phyloP scores from a whole-genome alignment of 352 stramenopile genomes.

The Pythium myriotylum region DNA sequence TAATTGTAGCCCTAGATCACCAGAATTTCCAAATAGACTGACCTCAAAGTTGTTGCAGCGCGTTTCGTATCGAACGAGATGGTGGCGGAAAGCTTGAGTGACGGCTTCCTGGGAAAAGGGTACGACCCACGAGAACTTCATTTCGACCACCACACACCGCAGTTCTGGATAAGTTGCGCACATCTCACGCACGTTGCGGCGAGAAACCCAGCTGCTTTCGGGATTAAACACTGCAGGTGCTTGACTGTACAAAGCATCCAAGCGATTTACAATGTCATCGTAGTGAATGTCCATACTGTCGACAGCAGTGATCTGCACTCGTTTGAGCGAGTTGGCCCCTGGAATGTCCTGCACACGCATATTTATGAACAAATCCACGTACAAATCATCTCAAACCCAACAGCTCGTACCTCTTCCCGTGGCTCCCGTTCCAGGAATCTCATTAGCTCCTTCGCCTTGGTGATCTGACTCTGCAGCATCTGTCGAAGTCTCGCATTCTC shows the following conservation, averaged over 20 bases:
- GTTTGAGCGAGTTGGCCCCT: neutral
- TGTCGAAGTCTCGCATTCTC: conserved; percentile 54
- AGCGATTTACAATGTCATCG: neutral
- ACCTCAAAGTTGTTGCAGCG: conserved; percentile 7
- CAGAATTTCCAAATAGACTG: neutral
- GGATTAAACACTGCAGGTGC: neutral
- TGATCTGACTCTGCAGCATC: conserved; percentile 55
- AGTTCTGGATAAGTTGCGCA: neutral
- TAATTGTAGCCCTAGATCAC: too few relatives aligned
- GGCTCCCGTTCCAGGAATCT: conserved; percentile 9
- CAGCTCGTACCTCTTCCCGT: conserved; percentile 1
- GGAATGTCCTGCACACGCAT: conserved; percentile 10
- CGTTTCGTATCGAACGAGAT: neutral
- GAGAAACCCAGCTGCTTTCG: neutral
- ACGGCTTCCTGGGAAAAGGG: conserved; percentile 7
- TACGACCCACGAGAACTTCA: conserved; percentile 10
- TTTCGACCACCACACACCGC: neutral
- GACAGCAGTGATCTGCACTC: neutral
- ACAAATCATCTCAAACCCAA: conserved; percentile 8
- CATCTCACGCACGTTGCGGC: neutral
- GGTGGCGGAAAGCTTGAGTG: neutral
- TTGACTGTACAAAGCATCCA: conserved; percentile 4
- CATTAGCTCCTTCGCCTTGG: conserved; percentile 32
- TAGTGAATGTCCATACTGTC: neutral
- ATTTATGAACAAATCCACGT: too few relatives aligned